phyloP scores from a whole-genome alignment of 805 yeast species.

The Metschnikowia chrysomelidarum region DNA sequence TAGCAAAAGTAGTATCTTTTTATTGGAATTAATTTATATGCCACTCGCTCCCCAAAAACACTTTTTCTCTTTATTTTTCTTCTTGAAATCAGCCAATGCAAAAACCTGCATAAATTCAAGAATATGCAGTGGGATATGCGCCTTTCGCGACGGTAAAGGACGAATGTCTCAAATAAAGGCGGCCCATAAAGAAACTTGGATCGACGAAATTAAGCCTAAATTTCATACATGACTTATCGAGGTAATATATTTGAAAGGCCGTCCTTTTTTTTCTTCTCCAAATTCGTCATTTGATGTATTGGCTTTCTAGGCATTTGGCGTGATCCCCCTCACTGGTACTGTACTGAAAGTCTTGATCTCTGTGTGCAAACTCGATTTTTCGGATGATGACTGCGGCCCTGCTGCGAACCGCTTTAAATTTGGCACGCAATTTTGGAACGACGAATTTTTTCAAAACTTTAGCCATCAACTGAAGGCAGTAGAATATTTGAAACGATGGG shows the following conservation, averaged over 20 bases:
- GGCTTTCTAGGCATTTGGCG: background rate
- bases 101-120: too few relatives aligned
- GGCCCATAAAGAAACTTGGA: slow-evolving; percentile 2
- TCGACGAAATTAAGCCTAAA: slow-evolving; percentile 10
- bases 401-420: background rate
- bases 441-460: slow-evolving; percentile 10
- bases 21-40: too few relatives aligned
- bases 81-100: too few relatives aligned
- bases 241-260: slow-evolving; percentile 1
- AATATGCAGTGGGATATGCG: slow-evolving; percentile 2
- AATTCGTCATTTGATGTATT: background rate
- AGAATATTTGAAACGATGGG: too few relatives aligned
- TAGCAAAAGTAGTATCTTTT: too few relatives aligned
- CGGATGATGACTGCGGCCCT: background rate
- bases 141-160: slow-evolving; percentile 4
- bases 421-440: slow-evolving; percentile 5
- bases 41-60: too few relatives aligned
- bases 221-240: slow-evolving; percentile 4
- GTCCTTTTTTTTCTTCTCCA: background rate
- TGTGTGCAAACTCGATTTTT: background rate
- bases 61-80: too few relatives aligned
- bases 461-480: too few relatives aligned
- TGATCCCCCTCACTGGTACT: slow-evolving; percentile 4
- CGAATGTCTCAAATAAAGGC: slow-evolving; percentile 9
- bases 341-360: background rate